phyloP scores from a whole-genome alignment of 164 flowering plant species.

The Chimonanthus salicifolius region DNA sequence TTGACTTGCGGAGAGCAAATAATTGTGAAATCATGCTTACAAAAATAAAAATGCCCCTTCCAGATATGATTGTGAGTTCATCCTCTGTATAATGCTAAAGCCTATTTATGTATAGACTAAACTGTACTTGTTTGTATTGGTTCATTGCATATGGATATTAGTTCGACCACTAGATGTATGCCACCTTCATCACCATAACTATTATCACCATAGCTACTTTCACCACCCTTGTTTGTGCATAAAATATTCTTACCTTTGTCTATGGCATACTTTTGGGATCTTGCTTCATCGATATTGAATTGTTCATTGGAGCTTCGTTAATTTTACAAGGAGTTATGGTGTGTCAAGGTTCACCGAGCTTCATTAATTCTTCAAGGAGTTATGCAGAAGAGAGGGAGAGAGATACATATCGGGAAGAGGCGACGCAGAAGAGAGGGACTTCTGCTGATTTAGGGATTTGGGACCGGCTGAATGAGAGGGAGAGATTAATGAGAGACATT shows the following conservation, averaged over 20 bases:
- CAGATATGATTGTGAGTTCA: constrained; percentile 83
- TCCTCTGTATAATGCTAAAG: constrained; percentile 4
- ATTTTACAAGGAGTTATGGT: no score
- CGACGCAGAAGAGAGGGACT: no score
- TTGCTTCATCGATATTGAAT: no score
- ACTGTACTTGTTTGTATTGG: no score
- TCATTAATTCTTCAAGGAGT: no score
- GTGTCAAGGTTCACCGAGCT: no score
- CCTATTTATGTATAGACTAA: background rate
- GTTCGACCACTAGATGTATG: background rate
- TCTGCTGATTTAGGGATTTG: no score
- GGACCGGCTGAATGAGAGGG: no score
- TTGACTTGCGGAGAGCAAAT: constrained; percentile 89
- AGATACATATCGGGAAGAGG: no score
- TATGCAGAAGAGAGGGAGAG: no score
- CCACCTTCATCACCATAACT: background rate
- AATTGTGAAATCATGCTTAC: constrained; percentile 94
- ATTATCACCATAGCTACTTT: background rate
- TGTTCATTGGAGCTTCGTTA: no score
- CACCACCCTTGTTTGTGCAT: background rate
- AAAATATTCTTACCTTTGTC: background rate
- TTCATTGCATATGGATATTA: background rate
- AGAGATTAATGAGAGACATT: no score
- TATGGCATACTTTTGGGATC: background rate
- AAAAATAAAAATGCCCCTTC: constrained; percentile 85